Evolutionary conservation across 169 alveolate genomes (phyloP).

Genomic region (Neospora caninum): DNA sequence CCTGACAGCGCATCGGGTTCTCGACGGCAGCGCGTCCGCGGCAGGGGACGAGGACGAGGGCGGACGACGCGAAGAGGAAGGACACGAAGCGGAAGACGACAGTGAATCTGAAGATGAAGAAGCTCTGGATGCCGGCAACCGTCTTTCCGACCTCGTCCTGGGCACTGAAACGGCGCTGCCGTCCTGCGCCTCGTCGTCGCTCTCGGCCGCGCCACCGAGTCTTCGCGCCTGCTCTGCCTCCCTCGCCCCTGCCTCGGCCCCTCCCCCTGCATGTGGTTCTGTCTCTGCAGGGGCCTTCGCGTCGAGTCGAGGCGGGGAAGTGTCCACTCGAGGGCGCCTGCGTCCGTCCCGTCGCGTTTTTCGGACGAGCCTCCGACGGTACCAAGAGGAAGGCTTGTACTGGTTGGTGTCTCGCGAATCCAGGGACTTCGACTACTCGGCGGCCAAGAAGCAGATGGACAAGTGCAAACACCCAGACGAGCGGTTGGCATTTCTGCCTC

Average conservation of each 20-base stretch:
- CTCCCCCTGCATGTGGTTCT: no score
- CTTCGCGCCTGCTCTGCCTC: neutral
- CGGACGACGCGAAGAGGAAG: neutral
- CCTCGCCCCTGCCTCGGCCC: neutral
- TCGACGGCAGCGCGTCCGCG: neutral
- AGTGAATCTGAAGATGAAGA: neutral
- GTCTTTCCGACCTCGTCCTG: neutral
- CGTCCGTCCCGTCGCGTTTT: constrained; percentile 59
- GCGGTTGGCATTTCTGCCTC: constrained; percentile 6
- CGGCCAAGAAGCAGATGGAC: constrained; percentile 2
- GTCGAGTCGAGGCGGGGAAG: neutral
- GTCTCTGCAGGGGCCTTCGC: no score
- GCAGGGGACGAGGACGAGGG: neutral
- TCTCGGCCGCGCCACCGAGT: neutral
- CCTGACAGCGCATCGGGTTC: neutral
- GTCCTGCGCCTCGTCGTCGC: neutral
- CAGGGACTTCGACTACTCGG: neutral
- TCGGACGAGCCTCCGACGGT: constrained; percentile 67
- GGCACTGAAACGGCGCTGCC: neutral
- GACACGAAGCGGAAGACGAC: neutral
- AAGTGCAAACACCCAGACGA: neutral
- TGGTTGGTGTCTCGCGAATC: constrained; percentile 70
- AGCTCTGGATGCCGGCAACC: neutral
- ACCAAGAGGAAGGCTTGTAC: constrained; percentile 70
- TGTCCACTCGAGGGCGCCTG: neutral